Evolutionary conservation across 1,139 yeast genomes (phyloP).

Genomic region (Pichia kudriavzevii): DNA sequence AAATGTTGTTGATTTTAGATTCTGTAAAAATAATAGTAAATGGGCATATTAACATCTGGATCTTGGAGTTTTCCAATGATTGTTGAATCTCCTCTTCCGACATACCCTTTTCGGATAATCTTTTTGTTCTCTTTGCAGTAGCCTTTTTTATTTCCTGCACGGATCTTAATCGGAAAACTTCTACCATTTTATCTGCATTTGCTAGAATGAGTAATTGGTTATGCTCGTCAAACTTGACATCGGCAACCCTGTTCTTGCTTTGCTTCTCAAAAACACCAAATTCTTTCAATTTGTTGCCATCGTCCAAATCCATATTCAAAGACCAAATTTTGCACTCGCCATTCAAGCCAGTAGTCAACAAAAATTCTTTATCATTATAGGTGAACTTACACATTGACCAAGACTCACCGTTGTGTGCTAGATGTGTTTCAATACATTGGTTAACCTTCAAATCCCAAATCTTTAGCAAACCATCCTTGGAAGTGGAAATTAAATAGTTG

Average conservation of each 20-base stretch:
- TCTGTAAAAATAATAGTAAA: conserved; percentile 53
- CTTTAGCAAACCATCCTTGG: conserved; percentile 87
- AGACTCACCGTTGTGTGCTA: conserved; percentile 90
- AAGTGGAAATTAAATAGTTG: conserved; percentile 65
- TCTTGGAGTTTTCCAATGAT: conserved; percentile 47
- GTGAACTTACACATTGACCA: conserved; percentile 58
- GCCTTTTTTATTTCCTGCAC: conserved; percentile 79
- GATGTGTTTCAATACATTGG: conserved; percentile 89
- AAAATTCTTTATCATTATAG: conserved; percentile 33
- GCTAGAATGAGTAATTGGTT: conserved; percentile 57
- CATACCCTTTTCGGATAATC: conserved; percentile 66
- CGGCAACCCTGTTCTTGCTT: conserved; percentile 68
- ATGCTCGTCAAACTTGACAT: conserved; percentile 45
- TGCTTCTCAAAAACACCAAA: conserved; percentile 68
- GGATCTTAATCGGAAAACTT: conserved; percentile 68
- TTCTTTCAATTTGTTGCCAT: conserved; percentile 37
- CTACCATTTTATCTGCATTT: conserved; percentile 76
- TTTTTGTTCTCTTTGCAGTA: conserved; percentile 66
- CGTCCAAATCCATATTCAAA: conserved; percentile 47
- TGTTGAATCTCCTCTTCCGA: conserved; percentile 54
- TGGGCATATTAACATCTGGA: conserved; percentile 54
- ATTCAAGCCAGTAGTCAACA: conserved; percentile 70
- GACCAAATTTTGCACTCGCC: conserved; percentile 82
- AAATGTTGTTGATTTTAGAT: conserved; percentile 49
- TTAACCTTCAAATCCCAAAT: conserved; percentile 88